These are phyloP conservation scores for Cetraspora pellucida DNA, from an alignment of 192 early-diverging fungal genomes.

Conservation along the genomic window DNA sequence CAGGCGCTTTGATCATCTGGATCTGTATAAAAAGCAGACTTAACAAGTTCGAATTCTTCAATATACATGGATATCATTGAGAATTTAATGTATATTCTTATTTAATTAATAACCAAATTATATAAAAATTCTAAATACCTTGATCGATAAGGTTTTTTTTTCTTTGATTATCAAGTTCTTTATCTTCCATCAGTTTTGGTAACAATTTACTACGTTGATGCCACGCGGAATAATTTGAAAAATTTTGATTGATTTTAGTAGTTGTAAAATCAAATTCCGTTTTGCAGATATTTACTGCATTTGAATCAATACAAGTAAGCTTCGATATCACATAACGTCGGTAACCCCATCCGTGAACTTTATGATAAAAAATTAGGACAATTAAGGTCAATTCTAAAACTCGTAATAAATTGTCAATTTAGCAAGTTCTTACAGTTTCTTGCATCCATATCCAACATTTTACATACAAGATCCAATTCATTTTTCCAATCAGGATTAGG, in stretches of 20 bases:
- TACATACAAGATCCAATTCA: constrained; percentile 76
- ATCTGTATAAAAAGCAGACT: constrained; percentile 94
- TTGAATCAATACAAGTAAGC: constrained; percentile 37
- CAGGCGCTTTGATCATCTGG: constrained; percentile 97
- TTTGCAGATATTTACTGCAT: constrained; percentile 41
- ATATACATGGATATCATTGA: constrained; percentile 29
- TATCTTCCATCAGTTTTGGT: constrained; percentile 49
- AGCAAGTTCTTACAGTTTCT: constrained; percentile 75
- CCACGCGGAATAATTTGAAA: constrained; percentile 99
- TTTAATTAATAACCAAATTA: constrained; percentile 1
- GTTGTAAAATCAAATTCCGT: constrained; percentile 89
- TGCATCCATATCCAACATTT: constrained; percentile 85
- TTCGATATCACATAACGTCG: constrained; percentile 80
- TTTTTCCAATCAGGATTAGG: constrained; percentile 74
- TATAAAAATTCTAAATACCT: constrained; percentile 9
- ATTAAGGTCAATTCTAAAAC: not conserved
- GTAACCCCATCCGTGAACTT: constrained; percentile 98
- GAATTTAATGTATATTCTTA: not conserved
- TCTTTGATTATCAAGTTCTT: constrained; percentile 47
- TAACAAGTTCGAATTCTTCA: constrained; percentile 79
- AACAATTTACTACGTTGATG: constrained; percentile 90
- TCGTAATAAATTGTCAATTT: not conserved
- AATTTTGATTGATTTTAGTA: constrained; percentile 87
- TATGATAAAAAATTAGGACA: not conserved
- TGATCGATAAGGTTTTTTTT: constrained; percentile 27